A percentile compares a stretch with the other conserved stretches of the same genome.
Evolutionary conservation across 768 basidiomycete species (phyloP).

Genomic region (Brasilioporus rufonigricans): DNA sequence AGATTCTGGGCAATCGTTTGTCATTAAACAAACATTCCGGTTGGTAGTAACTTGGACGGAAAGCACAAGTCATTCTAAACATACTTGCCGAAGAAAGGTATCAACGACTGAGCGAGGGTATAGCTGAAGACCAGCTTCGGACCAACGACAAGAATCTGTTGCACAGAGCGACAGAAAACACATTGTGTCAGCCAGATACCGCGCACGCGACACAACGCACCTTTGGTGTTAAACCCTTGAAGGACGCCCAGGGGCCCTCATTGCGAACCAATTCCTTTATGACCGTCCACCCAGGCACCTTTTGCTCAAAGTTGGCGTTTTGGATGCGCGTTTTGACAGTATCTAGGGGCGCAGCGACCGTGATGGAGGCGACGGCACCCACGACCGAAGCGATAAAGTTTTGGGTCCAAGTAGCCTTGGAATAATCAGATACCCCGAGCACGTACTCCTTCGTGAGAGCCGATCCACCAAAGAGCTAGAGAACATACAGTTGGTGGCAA

Average conservation of each 20-base stretch:
- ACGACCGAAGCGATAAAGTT: slow-evolving; percentile 96
- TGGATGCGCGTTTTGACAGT: slow-evolving; percentile 97
- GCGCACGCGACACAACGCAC: slow-evolving; percentile 38
- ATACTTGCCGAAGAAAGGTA: slow-evolving; percentile 88
- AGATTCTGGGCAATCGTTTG: neutral
- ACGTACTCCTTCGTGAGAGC: slow-evolving; percentile 93
- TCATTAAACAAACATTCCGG: neutral
- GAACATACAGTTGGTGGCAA: neutral
- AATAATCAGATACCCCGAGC: slow-evolving; percentile 87
- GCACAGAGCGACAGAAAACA: slow-evolving; percentile 2
- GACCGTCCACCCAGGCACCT: slow-evolving; percentile 76
- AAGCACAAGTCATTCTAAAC: slow-evolving; percentile 41
- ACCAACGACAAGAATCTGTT: slow-evolving; percentile 88
- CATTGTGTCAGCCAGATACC: slow-evolving; percentile 7
- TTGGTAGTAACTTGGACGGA: neutral
- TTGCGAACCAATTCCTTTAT: slow-evolving; percentile 82
- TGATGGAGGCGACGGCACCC: slow-evolving; percentile 93
- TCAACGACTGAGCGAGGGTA: slow-evolving; percentile 93
- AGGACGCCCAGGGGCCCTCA: slow-evolving; percentile 82
- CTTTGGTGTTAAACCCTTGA: slow-evolving; percentile 98
- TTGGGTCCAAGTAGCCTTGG: slow-evolving; percentile 93
- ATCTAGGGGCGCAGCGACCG: slow-evolving; percentile 93
- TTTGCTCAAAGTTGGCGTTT: slow-evolving; percentile 94
- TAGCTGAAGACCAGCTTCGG: slow-evolving; percentile 99
- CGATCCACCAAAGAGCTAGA: slow-evolving; percentile 95